Percentiles rank a stretch among this genome's conserved stretches.
These are phyloP conservation scores for Somion occarium DNA, from an alignment of 1,284 basidiomycete genomes.

Conservation along the genomic window DNA sequence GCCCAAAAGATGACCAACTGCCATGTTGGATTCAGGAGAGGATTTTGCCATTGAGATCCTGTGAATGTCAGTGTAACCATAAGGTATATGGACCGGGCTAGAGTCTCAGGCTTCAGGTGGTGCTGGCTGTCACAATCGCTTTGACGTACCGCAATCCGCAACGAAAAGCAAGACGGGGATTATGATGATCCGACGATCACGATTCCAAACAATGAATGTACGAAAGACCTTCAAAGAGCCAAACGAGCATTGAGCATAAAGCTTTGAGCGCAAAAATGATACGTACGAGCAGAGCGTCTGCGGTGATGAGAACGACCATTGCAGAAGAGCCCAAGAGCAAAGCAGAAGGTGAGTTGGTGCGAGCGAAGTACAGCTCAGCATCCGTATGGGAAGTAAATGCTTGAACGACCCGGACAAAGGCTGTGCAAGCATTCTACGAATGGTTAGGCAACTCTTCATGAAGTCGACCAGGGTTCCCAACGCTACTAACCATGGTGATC, in stretches of 20 bases:
- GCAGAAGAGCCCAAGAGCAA: too few species aligned
- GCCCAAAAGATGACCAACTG: background rate
- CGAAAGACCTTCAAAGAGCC: background rate
- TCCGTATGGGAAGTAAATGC: background rate
- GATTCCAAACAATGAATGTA: background rate
- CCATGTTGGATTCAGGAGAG: background rate
- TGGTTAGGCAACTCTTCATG: too few species aligned
- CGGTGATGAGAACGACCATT: background rate
- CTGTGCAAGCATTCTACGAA: too few species aligned
- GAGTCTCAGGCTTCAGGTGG: background rate
- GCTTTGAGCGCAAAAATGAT: background rate
- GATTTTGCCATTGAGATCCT: background rate
- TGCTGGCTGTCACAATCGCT: background rate
- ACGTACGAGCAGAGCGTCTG: background rate
- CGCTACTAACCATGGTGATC: background rate
- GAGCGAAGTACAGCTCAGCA: background rate
- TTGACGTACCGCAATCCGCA: background rate
- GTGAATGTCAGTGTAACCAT: background rate
- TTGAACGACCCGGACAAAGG: background rate
- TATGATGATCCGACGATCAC: background rate
- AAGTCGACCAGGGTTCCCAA: too few species aligned
- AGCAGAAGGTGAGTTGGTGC: too few species aligned
- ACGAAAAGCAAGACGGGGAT: background rate
- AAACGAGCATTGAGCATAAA: background rate
- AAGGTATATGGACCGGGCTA: background rate